phyloP scores from a whole-genome alignment of 2,329 filamentous ascomycete species.

The Aspergillus alliaceus region DNA sequence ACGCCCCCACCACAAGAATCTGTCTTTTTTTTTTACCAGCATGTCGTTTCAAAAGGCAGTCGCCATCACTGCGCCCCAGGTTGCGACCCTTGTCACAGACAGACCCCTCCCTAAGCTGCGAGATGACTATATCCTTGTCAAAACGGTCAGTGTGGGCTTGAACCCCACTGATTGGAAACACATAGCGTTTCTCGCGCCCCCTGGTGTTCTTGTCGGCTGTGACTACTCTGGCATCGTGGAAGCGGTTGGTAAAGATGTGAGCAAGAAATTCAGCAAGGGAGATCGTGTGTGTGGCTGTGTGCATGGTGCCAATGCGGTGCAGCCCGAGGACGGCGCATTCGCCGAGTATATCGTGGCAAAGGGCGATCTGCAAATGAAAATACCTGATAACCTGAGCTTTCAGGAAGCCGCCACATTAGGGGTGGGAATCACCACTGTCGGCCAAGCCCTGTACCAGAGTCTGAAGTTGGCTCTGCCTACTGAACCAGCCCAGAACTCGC shows the following conservation, averaged over 20 bases:
- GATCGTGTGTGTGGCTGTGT: constrained; percentile 54
- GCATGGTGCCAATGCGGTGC: constrained; percentile 44
- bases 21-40: too few species aligned
- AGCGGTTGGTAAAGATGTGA: constrained; percentile 50
- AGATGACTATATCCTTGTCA: constrained; percentile 55
- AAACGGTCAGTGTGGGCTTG: constrained; percentile 51
- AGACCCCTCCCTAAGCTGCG: constrained; percentile 41
- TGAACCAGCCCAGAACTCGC: constrained; percentile 15
- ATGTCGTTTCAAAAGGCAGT: constrained; percentile 43
- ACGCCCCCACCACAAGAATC: too few species aligned
- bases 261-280: constrained; percentile 48
- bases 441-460: constrained; percentile 44
- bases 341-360: constrained; percentile 55
- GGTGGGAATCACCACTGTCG: constrained; percentile 53
- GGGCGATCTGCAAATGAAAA: constrained; percentile 47
- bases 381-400: constrained; percentile 51
- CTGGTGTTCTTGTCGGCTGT: constrained; percentile 49
- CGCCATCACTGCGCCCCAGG: constrained; percentile 28
- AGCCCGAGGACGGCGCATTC: constrained; percentile 54
- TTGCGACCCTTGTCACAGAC: constrained; percentile 8
- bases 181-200: constrained; percentile 32
- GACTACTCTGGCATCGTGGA: constrained; percentile 57
- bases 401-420: constrained; percentile 55
- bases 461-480: constrained; percentile 27
- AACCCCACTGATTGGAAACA: constrained; percentile 61